A percentile compares a stretch with the other conserved stretches of the same genome.
phyloP scores from a whole-genome alignment of 805 yeast genomes.

The Kregervanrija delftensis region DNA sequence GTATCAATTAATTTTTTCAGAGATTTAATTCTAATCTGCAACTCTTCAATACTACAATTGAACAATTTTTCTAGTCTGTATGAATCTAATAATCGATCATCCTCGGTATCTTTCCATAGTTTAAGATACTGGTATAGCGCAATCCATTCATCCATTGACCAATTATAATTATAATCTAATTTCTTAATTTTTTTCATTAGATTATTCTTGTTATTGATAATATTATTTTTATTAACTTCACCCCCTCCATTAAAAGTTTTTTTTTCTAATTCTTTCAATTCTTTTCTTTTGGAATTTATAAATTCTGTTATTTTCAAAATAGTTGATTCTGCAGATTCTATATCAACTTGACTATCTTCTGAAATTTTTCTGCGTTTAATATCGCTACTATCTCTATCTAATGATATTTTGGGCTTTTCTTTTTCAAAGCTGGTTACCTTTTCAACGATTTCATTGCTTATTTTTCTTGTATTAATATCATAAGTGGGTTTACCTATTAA shows the following conservation, averaged over 20 bases:
- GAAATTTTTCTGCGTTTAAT: too few relatives aligned
- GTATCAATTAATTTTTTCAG: slow-evolving; percentile 15
- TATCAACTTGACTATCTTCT: too few relatives aligned
- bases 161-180: slow-evolving; percentile 1
- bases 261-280: background rate
- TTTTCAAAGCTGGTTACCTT: slow-evolving; percentile 5
- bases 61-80: slow-evolving; percentile 11
- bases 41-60: slow-evolving; percentile 18
- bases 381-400: too few relatives aligned
- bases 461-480: too few relatives aligned
- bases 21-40: slow-evolving; percentile 15
- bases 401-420: background rate
- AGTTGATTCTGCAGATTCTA: slow-evolving; percentile 11
- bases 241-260: background rate
- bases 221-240: background rate
- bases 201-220: too few relatives aligned
- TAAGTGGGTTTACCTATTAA: too few relatives aligned
- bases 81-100: slow-evolving; percentile 6
- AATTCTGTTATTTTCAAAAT: slow-evolving; percentile 20
- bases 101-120: slow-evolving; percentile 14
- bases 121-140: slow-evolving; percentile 15
- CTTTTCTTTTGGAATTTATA: slow-evolving; percentile 13
- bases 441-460: background rate
- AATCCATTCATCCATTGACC: slow-evolving; percentile 21
- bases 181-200: background rate